These are phyloP conservation scores for Zoysia pacifica DNA, from an alignment of 176 grass and related monocot species.

Conservation along the genomic window DNA sequence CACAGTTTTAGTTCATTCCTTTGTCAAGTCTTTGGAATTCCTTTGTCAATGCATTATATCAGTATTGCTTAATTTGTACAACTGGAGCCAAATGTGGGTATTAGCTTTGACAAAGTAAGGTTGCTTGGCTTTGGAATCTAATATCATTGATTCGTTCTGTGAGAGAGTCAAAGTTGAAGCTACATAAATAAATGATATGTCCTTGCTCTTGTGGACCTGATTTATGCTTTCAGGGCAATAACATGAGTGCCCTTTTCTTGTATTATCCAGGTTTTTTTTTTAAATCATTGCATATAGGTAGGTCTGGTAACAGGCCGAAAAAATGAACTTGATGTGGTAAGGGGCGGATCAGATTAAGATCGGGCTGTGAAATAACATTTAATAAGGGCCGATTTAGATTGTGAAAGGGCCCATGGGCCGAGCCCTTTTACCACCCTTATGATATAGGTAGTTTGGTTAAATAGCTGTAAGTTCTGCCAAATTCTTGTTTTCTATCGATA, in stretches of 20 bases:
- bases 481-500: conserved; percentile 5
- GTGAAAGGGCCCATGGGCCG: too few relatives aligned
- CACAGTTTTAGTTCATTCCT: background rate
- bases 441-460: background rate
- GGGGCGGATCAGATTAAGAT: too few relatives aligned
- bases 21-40: background rate
- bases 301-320: too few relatives aligned
- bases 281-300: background rate
- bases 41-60: background rate
- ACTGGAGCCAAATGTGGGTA: background rate
- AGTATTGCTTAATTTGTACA: background rate
- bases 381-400: too few relatives aligned
- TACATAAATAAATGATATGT: conserved; percentile 6
- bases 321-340: too few relatives aligned
- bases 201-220: background rate
- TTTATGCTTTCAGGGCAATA: conserved; percentile 9
- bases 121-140: background rate
- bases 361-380: too few relatives aligned
- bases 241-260: background rate
- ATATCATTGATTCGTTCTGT: conserved; percentile 2
- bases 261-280: background rate
- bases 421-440: too few relatives aligned
- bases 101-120: background rate
- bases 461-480: background rate
- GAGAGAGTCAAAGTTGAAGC: conserved; percentile 20